phyloP scores from a whole-genome alignment of 2,329 filamentous ascomycete genomes.

The Fusarium falciforme region DNA sequence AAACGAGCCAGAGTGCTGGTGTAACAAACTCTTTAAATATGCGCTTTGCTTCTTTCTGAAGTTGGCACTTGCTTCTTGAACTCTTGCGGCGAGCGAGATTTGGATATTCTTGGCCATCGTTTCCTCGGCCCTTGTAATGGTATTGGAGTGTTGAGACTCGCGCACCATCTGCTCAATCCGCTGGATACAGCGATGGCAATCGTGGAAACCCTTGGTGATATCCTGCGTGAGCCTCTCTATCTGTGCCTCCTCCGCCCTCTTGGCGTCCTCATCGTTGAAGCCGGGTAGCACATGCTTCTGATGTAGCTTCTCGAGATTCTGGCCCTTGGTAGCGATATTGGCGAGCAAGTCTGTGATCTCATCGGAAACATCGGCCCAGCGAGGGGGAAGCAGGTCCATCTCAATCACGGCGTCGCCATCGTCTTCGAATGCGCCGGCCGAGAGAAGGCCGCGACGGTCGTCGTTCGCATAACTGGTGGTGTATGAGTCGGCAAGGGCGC shows the following conservation, averaged over 20 bases:
- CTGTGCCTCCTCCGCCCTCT: conserved; percentile 85
- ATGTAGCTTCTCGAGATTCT: conserved; percentile 89
- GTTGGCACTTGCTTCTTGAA: conserved; percentile 90
- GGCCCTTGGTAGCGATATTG: conserved; percentile 84
- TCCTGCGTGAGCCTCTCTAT: conserved; percentile 92
- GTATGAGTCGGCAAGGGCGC: conserved; percentile 70
- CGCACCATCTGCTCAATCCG: conserved; percentile 87
- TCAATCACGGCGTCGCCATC: conserved; percentile 97
- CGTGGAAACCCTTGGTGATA: conserved; percentile 89
- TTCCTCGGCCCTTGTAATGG: conserved; percentile 85
- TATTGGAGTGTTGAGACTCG: conserved; percentile 79
- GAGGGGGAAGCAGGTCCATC: conserved; percentile 95
- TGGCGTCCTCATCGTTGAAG: conserved; percentile 94
- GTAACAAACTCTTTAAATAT: conserved; percentile 84
- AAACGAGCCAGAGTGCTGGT: neutral
- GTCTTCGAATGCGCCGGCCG: conserved; percentile 79
- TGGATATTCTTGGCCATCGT: conserved; percentile 97
- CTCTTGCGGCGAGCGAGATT: conserved; percentile 85
- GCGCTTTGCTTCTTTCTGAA: conserved; percentile 98
- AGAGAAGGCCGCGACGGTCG: conserved; percentile 82
- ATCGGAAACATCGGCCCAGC: conserved; percentile 96
- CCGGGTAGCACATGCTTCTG: conserved; percentile 97
- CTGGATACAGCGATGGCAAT: conserved; percentile 90
- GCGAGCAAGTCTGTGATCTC: conserved; percentile 87
- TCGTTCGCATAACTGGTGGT: conserved; percentile 62